These are phyloP conservation scores for Aspergillus fijiensis DNA, from an alignment of 2,329 filamentous ascomycete genomes.

Conservation along the genomic window DNA sequence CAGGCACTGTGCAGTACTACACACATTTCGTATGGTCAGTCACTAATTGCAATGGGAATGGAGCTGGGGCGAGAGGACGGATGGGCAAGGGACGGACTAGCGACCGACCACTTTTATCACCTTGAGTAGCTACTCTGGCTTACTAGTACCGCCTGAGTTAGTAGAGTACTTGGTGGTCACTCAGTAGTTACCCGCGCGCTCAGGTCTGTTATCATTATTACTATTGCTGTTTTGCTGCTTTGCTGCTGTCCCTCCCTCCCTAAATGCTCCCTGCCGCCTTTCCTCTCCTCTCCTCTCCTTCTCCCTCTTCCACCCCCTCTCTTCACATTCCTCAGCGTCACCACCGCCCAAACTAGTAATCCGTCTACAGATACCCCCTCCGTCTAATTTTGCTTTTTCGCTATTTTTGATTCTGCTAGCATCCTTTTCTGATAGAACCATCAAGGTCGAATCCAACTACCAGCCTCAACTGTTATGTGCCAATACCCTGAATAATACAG, in stretches of 20 bases:
- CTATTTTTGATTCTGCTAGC: neutral
- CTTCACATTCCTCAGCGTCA: neutral
- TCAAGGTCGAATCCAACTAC: neutral
- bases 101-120: too few species aligned
- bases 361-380: neutral
- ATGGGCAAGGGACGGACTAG: too few species aligned
- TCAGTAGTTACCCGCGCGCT: neutral
- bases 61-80: too few species aligned
- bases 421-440: neutral
- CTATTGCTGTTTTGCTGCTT: slow-evolving; percentile 2
- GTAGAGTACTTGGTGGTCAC: too few species aligned
- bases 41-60: too few species aligned
- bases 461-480: neutral
- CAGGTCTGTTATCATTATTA: too few species aligned
- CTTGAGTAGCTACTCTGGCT: too few species aligned
- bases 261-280: slow-evolving; percentile 20
- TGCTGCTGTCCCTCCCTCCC: slow-evolving; percentile 2
- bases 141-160: too few species aligned
- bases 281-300: slow-evolving; percentile 1
- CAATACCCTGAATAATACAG: neutral
- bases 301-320: slow-evolving; percentile 12
- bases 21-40: too few species aligned
- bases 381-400: neutral
- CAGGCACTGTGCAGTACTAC: too few species aligned
- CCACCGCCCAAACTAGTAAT: neutral